Evolutionary conservation across 768 basidiomycete genomes (phyloP).

Genomic region (Neoboletus brunneissimus): DNA sequence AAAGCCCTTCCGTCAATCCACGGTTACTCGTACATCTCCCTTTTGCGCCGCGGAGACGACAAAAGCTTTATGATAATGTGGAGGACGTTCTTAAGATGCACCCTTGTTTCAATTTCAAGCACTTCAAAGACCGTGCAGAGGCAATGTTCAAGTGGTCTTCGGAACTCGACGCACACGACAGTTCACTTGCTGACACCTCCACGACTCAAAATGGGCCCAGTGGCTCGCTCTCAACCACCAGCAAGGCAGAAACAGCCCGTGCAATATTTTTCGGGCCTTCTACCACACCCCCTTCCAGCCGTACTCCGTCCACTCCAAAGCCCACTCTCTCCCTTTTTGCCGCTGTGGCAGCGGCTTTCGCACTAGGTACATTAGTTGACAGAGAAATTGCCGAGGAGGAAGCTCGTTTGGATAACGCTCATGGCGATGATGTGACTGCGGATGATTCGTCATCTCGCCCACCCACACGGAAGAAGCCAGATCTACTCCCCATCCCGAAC

Average conservation of each 20-base stretch:
- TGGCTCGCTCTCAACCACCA: constrained; percentile 14
- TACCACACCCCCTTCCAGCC: constrained; percentile 9
- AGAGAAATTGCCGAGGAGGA: constrained; percentile 30
- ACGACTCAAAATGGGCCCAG: constrained; percentile 33
- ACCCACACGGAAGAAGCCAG: constrained; percentile 22
- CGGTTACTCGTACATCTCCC: constrained; percentile 42
- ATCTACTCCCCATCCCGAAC: constrained; percentile 9
- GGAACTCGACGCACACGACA: constrained; percentile 26
- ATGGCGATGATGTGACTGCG: constrained; percentile 14
- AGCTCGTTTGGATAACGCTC: constrained; percentile 22
- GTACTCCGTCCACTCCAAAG: constrained; percentile 10
- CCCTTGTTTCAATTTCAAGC: constrained; percentile 49
- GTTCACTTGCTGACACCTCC: constrained; percentile 8
- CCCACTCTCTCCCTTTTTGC: constrained; percentile 50
- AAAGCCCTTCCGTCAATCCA: constrained; percentile 36
- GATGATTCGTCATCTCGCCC: constrained; percentile 28
- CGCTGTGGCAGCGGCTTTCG: constrained; percentile 54
- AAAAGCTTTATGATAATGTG: constrained; percentile 38
- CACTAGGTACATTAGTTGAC: constrained; percentile 50
- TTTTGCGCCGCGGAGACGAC: constrained; percentile 35
- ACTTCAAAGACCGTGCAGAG: constrained; percentile 44
- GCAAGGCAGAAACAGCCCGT: constrained; percentile 29
- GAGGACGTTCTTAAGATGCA: constrained; percentile 45
- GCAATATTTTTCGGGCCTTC: constrained; percentile 31
- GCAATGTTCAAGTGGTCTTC: constrained; percentile 43